Percentiles rank a stretch among this genome's conserved stretches.
Evolutionary conservation across 148 eudicot genomes (phyloP).

Genomic region (Beta vulgaris): DNA sequence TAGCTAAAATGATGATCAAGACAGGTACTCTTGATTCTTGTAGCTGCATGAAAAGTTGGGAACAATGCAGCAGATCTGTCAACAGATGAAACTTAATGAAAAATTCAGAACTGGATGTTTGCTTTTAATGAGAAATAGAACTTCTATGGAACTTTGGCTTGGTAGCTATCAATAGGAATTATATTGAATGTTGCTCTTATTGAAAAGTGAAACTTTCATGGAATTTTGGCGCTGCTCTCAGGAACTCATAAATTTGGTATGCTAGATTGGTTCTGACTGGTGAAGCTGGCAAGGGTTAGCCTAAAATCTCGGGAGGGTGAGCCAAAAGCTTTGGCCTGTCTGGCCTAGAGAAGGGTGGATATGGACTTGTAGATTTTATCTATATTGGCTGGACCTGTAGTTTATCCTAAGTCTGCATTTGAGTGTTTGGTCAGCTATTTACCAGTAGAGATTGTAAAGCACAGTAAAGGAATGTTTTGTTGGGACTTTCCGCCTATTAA

Average conservation of each 20-base stretch:
- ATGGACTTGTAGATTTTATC: neutral
- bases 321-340: neutral
- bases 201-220: neutral
- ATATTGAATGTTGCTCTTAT: neutral
- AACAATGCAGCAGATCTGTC: neutral
- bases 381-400: neutral
- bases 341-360: neutral
- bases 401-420: neutral
- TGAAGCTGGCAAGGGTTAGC: neutral
- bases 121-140: no score
- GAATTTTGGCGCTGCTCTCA: neutral
- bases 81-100: no score
- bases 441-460: neutral
- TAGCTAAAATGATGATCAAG: neutral
- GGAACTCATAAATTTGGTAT: neutral
- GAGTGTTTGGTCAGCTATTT: neutral
- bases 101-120: no score
- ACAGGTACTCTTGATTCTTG: constrained; percentile 1
- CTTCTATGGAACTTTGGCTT: no score
- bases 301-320: neutral
- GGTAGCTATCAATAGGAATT: neutral
- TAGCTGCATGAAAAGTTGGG: neutral
- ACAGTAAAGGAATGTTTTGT: neutral
- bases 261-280: neutral
- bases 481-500: neutral